Evolutionary conservation across 2,329 filamentous ascomycete genomes (phyloP).

Genomic region (Arachnomyces sp.): DNA sequence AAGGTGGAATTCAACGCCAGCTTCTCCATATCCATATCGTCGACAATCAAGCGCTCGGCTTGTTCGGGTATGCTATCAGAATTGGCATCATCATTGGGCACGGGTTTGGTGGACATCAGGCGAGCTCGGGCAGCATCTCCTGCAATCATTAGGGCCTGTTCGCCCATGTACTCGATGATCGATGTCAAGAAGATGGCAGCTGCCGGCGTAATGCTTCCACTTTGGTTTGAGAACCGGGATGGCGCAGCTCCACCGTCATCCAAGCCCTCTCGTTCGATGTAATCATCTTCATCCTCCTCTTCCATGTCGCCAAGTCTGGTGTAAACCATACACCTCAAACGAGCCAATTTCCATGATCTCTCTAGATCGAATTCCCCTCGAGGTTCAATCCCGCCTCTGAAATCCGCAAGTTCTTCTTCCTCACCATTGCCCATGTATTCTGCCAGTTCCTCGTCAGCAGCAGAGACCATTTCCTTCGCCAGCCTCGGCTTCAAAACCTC

Average conservation of each 20-base stretch:
- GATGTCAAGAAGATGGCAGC: constrained; percentile 95
- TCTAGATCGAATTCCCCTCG: constrained; percentile 76
- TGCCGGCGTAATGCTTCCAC: constrained; percentile 71
- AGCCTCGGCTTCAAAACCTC: constrained; percentile 86
- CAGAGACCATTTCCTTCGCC: constrained; percentile 72
- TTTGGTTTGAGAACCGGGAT: constrained; percentile 45
- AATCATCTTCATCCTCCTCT: constrained; percentile 90
- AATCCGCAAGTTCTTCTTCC: constrained; percentile 59
- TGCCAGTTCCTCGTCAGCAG: constrained; percentile 75
- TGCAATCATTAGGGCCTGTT: constrained; percentile 79
- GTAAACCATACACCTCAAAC: constrained; percentile 95
- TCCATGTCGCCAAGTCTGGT: constrained; percentile 94
- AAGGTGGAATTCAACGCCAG: constrained; percentile 82
- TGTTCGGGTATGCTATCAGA: constrained; percentile 35
- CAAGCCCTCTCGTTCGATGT: constrained; percentile 72
- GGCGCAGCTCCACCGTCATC: constrained; percentile 49
- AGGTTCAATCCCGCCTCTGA: constrained; percentile 44
- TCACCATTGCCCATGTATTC: constrained; percentile 77
- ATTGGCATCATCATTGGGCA: constrained; percentile 51
- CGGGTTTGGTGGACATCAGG: constrained; percentile 18
- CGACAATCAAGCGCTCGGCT: constrained; percentile 65
- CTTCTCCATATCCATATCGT: constrained; percentile 87
- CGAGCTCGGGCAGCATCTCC: constrained; percentile 62
- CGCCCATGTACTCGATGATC: constrained; percentile 86
- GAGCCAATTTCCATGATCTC: constrained; percentile 84